Evolutionary conservation across 2,329 filamentous ascomycete species (phyloP).

Genomic region (Alternaria sp.): DNA sequence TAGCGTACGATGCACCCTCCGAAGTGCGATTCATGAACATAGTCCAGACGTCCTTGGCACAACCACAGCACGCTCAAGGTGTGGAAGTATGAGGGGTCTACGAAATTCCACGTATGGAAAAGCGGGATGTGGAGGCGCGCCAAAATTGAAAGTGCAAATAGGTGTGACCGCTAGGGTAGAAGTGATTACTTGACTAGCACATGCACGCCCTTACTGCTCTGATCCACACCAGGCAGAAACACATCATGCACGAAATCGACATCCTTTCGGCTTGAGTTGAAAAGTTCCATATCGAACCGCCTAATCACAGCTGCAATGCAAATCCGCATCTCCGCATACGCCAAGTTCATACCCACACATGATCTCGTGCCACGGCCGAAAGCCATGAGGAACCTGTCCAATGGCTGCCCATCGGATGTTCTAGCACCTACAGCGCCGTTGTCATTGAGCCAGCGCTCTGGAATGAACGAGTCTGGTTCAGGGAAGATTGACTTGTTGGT

Average conservation of each 20-base stretch:
- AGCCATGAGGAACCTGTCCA: not conserved
- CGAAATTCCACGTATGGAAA: not conserved
- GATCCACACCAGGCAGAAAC: not conserved
- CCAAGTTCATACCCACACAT: not conserved
- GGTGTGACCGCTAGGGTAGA: not conserved
- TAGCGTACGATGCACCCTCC: not conserved
- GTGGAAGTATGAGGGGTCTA: too few relatives aligned
- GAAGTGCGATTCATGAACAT: not conserved
- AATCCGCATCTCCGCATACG: not conserved
- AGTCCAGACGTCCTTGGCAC: not conserved
- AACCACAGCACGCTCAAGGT: not conserved
- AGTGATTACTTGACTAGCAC: not conserved
- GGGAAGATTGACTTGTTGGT: not conserved
- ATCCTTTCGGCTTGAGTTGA: not conserved
- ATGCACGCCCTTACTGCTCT: not conserved
- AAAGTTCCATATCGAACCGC: constrained; percentile 32
- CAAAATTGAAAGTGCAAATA: too few relatives aligned
- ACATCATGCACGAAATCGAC: not conserved
- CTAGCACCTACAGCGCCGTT: not conserved
- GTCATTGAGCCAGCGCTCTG: not conserved
- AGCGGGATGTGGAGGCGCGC: not conserved
- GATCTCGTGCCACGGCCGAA: not conserved
- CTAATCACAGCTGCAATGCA: not conserved
- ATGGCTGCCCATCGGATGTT: not conserved
- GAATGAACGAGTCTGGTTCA: not conserved